Evolutionary conservation across 176 grass and related monocot genomes (phyloP), one percentile per base, ranked within the genome.

Genomic region (Carex cristatella): DNA sequence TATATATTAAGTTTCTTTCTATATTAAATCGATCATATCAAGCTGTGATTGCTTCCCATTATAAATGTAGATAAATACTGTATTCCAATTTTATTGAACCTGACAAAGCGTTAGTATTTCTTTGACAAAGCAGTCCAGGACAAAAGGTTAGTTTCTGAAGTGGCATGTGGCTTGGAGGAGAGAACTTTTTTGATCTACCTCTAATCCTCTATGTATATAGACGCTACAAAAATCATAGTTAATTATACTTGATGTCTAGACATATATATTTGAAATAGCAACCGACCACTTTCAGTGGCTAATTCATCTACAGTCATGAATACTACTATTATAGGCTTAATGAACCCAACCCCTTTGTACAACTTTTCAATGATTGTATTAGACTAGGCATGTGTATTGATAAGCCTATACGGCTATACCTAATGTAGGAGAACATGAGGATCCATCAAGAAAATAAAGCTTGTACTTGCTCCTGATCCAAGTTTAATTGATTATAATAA

Each of bases 241-340:
- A 51, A 9, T 49, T 51, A 51, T 40, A 69, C 33, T 15, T 70
- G 61, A 40, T 70, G 10, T 13, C n/a, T 49, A 27, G n/a, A 77
- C 49, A 7, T 77, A 14, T 77, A 23, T 23, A 23, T 31, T 23
- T 6, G 16, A 32, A 54, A 9, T 33, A 32, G 32, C 19, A 77
- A 54, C 73, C 73, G 73, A 77, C 73, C 73, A 77, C 12, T 77
- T 55, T 56, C 73, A 77, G 73, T 77, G 73, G 73, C 73, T 77
- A 77, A 77, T 77, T 77, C 49, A 54, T 56, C 49, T 77, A 56
- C 73, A 56, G 73, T 77, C 51, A 51, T 73, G 70, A 51, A 77
- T 49, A 77, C 72, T 56, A 77, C 10, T 76, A 76, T 55, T 15
- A 13, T 55, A 55, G 48, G 32, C 72, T 55, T 76, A 77, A 77